Evolutionary conservation across 306 rosid genomes (phyloP).

Genomic region (Elaeagnus macrophylla): DNA sequence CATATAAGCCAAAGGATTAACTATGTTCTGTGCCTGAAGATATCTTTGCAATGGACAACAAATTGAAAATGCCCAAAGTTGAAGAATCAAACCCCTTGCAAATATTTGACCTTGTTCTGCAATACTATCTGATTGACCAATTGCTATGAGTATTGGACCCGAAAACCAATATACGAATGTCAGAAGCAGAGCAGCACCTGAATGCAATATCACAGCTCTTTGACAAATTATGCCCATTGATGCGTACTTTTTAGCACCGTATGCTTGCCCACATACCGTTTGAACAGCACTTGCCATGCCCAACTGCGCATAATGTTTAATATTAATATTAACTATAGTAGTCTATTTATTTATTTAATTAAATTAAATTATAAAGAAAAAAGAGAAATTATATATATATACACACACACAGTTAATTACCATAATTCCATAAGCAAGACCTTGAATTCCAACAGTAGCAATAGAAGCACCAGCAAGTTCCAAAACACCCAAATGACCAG

Average conservation of each 20-base stretch:
- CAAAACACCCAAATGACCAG: constrained; percentile 44
- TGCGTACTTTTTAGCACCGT: constrained; percentile 40
- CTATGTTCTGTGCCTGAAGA: constrained; percentile 76
- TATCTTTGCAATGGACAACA: constrained; percentile 73
- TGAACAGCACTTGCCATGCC: constrained; percentile 83
- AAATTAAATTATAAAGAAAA: no score
- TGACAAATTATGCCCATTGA: constrained; percentile 55
- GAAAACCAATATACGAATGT: constrained; percentile 58
- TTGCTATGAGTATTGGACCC: constrained; percentile 32
- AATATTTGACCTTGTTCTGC: constrained; percentile 42
- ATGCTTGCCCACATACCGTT: constrained; percentile 76
- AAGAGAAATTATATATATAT: no score
- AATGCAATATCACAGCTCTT: constrained; percentile 50
- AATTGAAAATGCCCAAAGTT: constrained; percentile 58
- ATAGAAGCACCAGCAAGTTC: constrained; percentile 74
- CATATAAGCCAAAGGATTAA: constrained; percentile 66
- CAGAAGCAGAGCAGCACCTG: constrained; percentile 51
- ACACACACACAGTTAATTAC: constrained; percentile 11
- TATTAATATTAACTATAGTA: no score
- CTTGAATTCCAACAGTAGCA: constrained; percentile 61
- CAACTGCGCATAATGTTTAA: constrained; percentile 26
- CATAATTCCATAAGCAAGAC: constrained; percentile 73
- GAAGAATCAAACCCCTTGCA: constrained; percentile 48
- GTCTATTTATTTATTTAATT: no score
- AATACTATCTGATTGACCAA: constrained; percentile 44